Evolutionary conservation across 371 early-diverging fungal species (phyloP).

Genomic region (Mortierella sp.): DNA sequence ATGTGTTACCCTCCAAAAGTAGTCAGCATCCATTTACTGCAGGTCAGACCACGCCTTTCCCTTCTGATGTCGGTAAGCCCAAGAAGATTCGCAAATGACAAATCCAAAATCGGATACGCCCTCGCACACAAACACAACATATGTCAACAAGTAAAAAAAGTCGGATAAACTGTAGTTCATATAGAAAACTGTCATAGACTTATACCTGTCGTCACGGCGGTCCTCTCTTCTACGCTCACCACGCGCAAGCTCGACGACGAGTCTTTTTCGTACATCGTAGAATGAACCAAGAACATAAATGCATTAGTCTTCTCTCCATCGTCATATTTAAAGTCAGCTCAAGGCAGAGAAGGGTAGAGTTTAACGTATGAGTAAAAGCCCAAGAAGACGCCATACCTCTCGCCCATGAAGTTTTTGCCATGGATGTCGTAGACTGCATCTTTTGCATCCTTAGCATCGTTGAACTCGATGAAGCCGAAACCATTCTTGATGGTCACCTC

Average conservation of each 20-base stretch:
- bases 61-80: too few species aligned
- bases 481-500: constrained; percentile 77
- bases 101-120: neutral
- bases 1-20: neutral
- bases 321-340: neutral
- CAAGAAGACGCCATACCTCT: constrained; percentile 61
- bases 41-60: too few species aligned
- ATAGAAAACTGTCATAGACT: too few species aligned
- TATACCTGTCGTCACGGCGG: neutral
- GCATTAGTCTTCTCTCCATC: neutral
- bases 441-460: constrained; percentile 73
- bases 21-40: too few species aligned
- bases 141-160: neutral
- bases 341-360: neutral
- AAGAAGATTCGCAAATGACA: too few species aligned
- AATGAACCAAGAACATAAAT: neutral
- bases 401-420: constrained; percentile 75
- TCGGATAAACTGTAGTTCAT: too few species aligned
- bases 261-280: constrained; percentile 48
- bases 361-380: neutral
- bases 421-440: constrained; percentile 77
- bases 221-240: constrained; percentile 60
- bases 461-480: constrained; percentile 81
- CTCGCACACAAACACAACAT: too few species aligned
- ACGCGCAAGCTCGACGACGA: constrained; percentile 79